Conservation (phyloP, 257 asterid genomes). For the Capsicum pubescens region DNA sequence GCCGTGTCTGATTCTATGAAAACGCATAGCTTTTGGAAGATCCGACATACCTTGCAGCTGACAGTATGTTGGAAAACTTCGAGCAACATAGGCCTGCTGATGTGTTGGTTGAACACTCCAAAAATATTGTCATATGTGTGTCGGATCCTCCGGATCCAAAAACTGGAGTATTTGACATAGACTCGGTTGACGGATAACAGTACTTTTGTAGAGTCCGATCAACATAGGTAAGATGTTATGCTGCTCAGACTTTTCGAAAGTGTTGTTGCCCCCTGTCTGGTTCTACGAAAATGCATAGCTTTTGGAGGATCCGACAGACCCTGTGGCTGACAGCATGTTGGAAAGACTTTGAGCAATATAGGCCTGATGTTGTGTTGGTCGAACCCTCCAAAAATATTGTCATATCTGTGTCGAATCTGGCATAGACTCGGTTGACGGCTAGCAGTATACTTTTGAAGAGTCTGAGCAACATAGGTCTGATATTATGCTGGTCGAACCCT, state of each 20-base stretch:
- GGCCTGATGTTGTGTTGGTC: too few relatives aligned
- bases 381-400: too few relatives aligned
- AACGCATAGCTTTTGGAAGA: neutral
- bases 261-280: neutral
- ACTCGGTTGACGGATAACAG: too few relatives aligned
- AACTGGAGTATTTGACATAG: neutral
- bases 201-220: too few relatives aligned
- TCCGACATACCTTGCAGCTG: neutral
- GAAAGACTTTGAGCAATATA: neutral
- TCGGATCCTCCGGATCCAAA: too few relatives aligned
- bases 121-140: neutral
- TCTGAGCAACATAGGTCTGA: neutral
- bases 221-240: neutral
- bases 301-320: neutral
- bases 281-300: neutral
- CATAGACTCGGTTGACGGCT: too few relatives aligned
- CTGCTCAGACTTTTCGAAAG: neutral
- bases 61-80: neutral
- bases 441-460: neutral
- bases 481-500: neutral
- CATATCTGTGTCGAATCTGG: neutral
- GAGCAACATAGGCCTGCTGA: neutral
- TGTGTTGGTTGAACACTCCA: neutral
- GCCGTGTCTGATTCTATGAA: too few relatives aligned
- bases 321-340: neutral